phyloP scores from a whole-genome alignment of 768 basidiomycete genomes.

The Leucocoprinus birnbaumii region DNA sequence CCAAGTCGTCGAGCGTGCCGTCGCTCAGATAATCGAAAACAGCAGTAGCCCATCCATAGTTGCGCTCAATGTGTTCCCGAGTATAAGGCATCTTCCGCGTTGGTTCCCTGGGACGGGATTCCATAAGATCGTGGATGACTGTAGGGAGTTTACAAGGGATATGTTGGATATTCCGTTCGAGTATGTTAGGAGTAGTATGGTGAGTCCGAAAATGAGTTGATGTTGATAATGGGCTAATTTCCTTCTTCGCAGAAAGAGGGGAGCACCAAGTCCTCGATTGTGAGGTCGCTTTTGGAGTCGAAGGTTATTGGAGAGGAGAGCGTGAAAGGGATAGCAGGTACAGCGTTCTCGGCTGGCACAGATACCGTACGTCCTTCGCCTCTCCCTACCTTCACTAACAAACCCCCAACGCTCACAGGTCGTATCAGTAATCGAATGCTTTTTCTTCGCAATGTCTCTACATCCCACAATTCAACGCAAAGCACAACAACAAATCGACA shows the following conservation, averaged over 20 bases:
- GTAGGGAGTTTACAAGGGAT: conserved; percentile 12
- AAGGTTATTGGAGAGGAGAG: conserved; percentile 5
- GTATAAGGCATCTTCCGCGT: conserved; percentile 22
- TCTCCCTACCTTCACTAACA: no score
- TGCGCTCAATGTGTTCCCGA: conserved; percentile 23
- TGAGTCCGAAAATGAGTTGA: conserved; percentile 5
- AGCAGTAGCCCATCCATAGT: conserved; percentile 19
- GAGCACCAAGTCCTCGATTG: conserved; percentile 9
- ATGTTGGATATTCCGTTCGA: conserved; percentile 21
- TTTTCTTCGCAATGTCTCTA: conserved; percentile 25
- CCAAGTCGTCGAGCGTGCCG: conserved; percentile 16
- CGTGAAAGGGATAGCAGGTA: conserved; percentile 12
- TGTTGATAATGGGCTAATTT: not conserved
- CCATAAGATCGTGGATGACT: conserved; percentile 16
- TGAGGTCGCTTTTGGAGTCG: conserved; percentile 7
- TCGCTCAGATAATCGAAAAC: conserved; percentile 16
- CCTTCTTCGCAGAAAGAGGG: conserved; percentile 8
- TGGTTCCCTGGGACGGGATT: conserved; percentile 32
- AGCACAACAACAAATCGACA: conserved; percentile 30
- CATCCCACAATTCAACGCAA: conserved; percentile 25
- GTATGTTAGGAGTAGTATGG: conserved; percentile 18
- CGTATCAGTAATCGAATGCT: conserved; percentile 12
- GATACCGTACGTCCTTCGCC: conserved; percentile 14
- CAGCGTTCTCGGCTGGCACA: conserved; percentile 15
- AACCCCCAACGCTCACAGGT: conserved; percentile 10